These are phyloP conservation scores for Raddia distichophylla DNA, from an alignment of 176 grass and related monocot species.

Conservation along the genomic window DNA sequence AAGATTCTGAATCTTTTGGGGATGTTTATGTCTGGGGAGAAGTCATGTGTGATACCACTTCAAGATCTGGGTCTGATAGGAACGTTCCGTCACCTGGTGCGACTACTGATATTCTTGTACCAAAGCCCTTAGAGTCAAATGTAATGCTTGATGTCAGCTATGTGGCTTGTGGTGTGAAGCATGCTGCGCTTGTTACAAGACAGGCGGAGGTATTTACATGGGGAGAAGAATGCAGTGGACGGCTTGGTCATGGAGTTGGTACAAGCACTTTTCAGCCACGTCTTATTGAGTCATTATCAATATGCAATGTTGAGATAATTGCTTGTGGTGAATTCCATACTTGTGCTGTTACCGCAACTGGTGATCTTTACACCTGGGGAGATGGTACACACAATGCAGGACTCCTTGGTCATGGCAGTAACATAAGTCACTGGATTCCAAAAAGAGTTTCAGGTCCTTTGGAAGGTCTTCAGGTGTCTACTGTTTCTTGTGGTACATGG, in stretches of 20 bases:
- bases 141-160: constrained; percentile 91
- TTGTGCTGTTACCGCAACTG: constrained; percentile 74
- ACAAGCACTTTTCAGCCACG: constrained; percentile 70
- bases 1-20: constrained; percentile 90
- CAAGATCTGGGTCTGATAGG: constrained; percentile 43
- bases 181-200: constrained; percentile 82
- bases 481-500: constrained; percentile 95
- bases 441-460: constrained; percentile 92
- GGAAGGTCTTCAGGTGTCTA: constrained; percentile 77
- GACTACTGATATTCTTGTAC: constrained; percentile 73
- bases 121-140: constrained; percentile 96
- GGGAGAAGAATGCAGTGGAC: constrained; percentile 89
- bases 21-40: constrained; percentile 97
- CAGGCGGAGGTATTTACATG: constrained; percentile 93
- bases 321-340: constrained; percentile 96
- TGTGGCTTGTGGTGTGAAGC: constrained; percentile 85
- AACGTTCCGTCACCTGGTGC: constrained; percentile 27
- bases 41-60: constrained; percentile 65
- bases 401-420: constrained; percentile 92
- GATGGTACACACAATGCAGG: constrained; percentile 93
- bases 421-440: constrained; percentile 91
- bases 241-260: constrained; percentile 79
- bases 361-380: constrained; percentile 98
- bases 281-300: constrained; percentile 81
- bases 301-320: constrained; percentile 67